Conservation (phyloP, 2,329 filamentous ascomycete genomes). For the Calonectria hawksworthii region DNA sequence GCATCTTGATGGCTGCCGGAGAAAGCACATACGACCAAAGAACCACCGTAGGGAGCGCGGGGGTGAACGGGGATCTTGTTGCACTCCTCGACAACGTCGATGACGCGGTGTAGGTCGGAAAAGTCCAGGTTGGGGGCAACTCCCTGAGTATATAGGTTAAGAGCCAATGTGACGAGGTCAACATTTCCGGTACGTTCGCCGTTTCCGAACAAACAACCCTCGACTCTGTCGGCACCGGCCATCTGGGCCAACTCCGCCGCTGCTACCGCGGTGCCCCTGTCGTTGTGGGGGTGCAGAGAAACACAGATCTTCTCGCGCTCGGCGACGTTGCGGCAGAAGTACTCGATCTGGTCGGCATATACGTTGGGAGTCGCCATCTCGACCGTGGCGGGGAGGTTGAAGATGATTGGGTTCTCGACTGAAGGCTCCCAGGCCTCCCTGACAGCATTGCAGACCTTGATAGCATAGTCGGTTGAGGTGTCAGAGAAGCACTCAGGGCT, state of each 20-base stretch:
- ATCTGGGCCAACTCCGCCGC: slow-evolving; percentile 95
- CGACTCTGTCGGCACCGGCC: slow-evolving; percentile 96
- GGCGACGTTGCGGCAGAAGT: slow-evolving; percentile 88
- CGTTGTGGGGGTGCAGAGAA: slow-evolving; percentile 94
- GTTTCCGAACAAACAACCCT: slow-evolving; percentile 92
- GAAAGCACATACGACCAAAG: slow-evolving; percentile 93
- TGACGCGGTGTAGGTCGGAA: slow-evolving; percentile 87
- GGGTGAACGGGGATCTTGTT: slow-evolving; percentile 96
- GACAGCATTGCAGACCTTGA: slow-evolving; percentile 91
- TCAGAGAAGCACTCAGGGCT: slow-evolving; percentile 93
- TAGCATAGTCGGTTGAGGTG: slow-evolving; percentile 84
- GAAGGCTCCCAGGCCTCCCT: slow-evolving; percentile 93
- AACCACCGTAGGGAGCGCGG: slow-evolving; percentile 90
- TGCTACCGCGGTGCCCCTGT: slow-evolving; percentile 89
- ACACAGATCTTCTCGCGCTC: slow-evolving; percentile 91
- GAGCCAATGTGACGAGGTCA: slow-evolving; percentile 89
- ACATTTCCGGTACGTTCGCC: slow-evolving; percentile 97
- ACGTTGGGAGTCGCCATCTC: slow-evolving; percentile 96
- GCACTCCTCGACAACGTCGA: slow-evolving; percentile 90
- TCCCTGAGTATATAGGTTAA: slow-evolving; percentile 97
- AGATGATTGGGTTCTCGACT: slow-evolving; percentile 86
- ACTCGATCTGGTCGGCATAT: slow-evolving; percentile 96
- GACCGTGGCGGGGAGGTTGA: slow-evolving; percentile 96
- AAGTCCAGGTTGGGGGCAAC: slow-evolving; percentile 90
- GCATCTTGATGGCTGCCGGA: slow-evolving; percentile 95